Evolutionary conservation across 2,329 filamentous ascomycete species (phyloP), one percentile per base, ranked within the genome.

Genomic region (Alternaria brassicicola): DNA sequence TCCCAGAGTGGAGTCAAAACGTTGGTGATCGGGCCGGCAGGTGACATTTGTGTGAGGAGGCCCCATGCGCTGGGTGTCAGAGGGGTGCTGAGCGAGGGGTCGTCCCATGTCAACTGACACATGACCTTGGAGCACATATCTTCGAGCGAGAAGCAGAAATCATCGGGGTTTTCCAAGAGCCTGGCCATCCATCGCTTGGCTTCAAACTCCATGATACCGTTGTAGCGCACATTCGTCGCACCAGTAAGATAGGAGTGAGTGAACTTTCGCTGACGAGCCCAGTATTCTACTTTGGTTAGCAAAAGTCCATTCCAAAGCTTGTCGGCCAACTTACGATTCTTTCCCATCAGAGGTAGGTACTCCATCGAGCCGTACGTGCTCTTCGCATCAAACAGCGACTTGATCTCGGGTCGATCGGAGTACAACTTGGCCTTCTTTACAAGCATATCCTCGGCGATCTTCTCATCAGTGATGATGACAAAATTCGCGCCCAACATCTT

Each of bases 111-210:
- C 42, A 85, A 66, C 51, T 80, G 77, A 48, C 80, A 83, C 82
- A 85, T 85, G 53, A 86, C 78, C 69, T 85, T 85, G n/a, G 84
- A 82, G 15, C 82, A 79, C 82, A 85, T 84, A 61, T 86, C 83
- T 64, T 86, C 83, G 5, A 86, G 77, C 0, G 80, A 81, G 65
- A 77, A 80, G 9, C 74, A 73, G 61, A 85, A 85, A 68, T 80
- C 75, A 58, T 85, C 82, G 1, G 83, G 83, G 41, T 84, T 76
- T 26, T 80, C 75, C 26, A 85, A 67, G 6, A 85, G 73, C 28
- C 80, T 74, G 53, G 77, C 79, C 41, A 85, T 71, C 81, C 82
- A 85, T 36, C 83, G 78, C 74, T 85, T 85, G 10, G 79, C 79
- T 64, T 86, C 84, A 59, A 82, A 80, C 58, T 85, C 79, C 79